Evolutionary conservation across 2,329 filamentous ascomycete genomes (phyloP), one percentile per base, ranked within the genome.

Genomic region (Fusarium sp.): DNA sequence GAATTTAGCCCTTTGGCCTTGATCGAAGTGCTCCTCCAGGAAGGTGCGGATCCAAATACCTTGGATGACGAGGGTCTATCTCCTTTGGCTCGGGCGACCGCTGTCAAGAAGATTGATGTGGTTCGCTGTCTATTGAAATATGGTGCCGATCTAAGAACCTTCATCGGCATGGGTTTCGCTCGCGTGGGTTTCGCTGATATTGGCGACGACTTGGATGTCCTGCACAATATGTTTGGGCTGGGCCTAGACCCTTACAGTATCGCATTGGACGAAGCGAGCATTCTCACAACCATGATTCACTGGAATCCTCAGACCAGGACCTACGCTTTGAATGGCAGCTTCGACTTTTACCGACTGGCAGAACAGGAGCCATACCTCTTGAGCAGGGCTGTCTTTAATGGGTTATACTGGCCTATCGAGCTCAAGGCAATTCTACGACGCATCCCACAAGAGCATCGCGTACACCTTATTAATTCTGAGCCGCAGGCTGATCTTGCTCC

Each of bases 341-440:
- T 73, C 31, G 72, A 75, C 63, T 73, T 66, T 43, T 57, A 54
- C 11, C 51, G 50, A 5, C 49, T 75, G 13, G 54, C 47, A 21
- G 38, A 62, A 17, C 57, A 69, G 19, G 55, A 62, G 9, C 70
- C 72, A 17, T 36, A 50, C 4, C 42, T 74, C 5, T 34, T 74
- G n/a, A 42, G 42, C 26, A 24, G 1, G 7, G 11, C 26, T 7
- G 34, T 57, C 15, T 6, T 49, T 7, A 42, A 33, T 11, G 38
- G 15, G 4, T 14, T 9, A n/a, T 33, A 34, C 8, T 14, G 42
- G 3, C 1, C 50, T 17, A 10, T 6, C 1, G 26, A 38, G 4
- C 24, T 74, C 11, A 67, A 59, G 19, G 59, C 39, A n/a, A 28
- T 72, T 13, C 36, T 73, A 14, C 61, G 62, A 13, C 72, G 72